A percentile compares a stretch with the other conserved stretches of the same genome.
These are phyloP conservation scores for Stephania japonica DNA, from an alignment of 164 flowering plant genomes.

Conservation along the genomic window DNA sequence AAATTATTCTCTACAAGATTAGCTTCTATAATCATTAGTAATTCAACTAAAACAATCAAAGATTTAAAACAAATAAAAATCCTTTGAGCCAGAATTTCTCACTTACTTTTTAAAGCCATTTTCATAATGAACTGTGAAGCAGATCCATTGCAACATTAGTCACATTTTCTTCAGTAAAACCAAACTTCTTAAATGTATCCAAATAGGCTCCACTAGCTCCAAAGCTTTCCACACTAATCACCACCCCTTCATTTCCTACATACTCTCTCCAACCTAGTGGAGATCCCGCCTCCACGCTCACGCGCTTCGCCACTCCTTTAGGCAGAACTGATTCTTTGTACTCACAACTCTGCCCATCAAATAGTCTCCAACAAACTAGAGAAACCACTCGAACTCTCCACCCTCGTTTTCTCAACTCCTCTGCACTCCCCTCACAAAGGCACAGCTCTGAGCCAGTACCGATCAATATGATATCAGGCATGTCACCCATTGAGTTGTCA, in stretches of 20 bases:
- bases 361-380: conserved; percentile 46
- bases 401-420: conserved; percentile 40
- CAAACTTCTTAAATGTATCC: conserved; percentile 37
- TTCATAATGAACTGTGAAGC: conserved; percentile 7
- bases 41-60: too few species aligned
- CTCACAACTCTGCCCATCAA: conserved; percentile 29
- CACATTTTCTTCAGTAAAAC: conserved; percentile 39
- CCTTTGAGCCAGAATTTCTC: too few species aligned
- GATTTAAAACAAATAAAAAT: too few species aligned
- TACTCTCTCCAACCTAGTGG: conserved; percentile 45
- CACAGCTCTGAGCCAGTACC: conserved; percentile 56
- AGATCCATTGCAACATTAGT: conserved; percentile 28
- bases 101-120: neutral
- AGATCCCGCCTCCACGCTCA: conserved; percentile 54
- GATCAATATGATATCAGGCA: conserved; percentile 47
- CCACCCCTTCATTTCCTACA: conserved; percentile 40
- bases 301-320: conserved; percentile 24
- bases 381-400: conserved; percentile 47
- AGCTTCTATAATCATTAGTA: too few species aligned
- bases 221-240: conserved; percentile 37
- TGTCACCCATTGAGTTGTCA: conserved; percentile 33
- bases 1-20: too few species aligned
- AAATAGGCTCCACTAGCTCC: conserved; percentile 42
- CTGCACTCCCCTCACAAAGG: conserved; percentile 32
- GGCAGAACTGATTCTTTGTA: conserved; percentile 47